phyloP scores from a whole-genome alignment of 371 early-diverging fungal species.

The Globomyces sp. region DNA sequence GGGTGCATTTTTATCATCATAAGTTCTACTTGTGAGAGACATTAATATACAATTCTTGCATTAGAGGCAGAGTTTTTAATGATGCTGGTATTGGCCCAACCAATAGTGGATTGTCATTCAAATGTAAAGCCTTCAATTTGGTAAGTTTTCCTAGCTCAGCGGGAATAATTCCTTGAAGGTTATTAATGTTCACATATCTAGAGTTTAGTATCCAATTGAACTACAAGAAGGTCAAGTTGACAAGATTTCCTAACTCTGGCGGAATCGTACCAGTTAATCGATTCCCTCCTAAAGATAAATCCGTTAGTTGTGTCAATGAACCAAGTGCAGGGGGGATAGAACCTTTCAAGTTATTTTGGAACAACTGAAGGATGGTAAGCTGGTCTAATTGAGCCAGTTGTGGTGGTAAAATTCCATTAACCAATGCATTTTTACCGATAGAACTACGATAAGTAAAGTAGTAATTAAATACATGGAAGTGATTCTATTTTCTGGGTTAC shows the following conservation, averaged over 20 bases:
- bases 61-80: neutral
- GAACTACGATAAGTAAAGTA: neutral
- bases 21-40: too few relatives aligned
- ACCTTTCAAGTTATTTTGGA: slow-evolving; percentile 25
- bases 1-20: too few relatives aligned
- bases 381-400: slow-evolving; percentile 22
- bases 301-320: neutral
- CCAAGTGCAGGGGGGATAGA: slow-evolving; percentile 19
- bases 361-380: slow-evolving; percentile 18
- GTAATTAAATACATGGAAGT: neutral
- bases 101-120: neutral
- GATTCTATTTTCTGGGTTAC: neutral
- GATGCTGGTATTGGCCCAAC: neutral
- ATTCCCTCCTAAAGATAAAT: neutral
- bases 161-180: neutral
- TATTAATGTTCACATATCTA: neutral
- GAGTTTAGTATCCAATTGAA: neutral
- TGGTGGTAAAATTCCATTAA: slow-evolving; percentile 21
- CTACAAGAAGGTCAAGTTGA: neutral
- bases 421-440: neutral
- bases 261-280: neutral
- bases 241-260: slow-evolving; percentile 5
- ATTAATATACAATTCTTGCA: neutral
- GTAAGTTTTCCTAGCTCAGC: neutral
- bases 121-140: neutral